These are phyloP conservation scores for Boletus smithii DNA, from an alignment of 1,284 basidiomycete species.

Conservation along the genomic window DNA sequence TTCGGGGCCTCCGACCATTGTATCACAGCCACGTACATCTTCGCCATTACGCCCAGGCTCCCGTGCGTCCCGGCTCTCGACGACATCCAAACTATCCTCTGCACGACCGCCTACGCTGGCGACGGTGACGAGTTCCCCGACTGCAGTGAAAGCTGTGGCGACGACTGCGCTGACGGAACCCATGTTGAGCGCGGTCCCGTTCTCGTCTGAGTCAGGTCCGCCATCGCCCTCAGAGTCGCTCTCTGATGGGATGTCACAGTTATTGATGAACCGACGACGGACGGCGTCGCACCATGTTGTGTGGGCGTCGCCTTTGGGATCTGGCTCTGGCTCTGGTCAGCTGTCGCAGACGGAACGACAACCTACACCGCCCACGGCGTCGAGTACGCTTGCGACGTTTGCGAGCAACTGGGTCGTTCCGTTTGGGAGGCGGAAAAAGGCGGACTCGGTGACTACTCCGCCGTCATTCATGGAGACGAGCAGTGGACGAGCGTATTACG, in stretches of 20 bases:
- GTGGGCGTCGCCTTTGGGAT: constrained; percentile 45
- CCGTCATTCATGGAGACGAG: constrained; percentile 7
- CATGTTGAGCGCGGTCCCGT: constrained; percentile 39
- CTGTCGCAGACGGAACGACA: constrained; percentile 1
- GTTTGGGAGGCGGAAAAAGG: constrained; percentile 54
- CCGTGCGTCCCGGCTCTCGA: constrained; percentile 61
- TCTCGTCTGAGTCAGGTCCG: constrained; percentile 44
- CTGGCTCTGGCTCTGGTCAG: constrained; percentile 14
- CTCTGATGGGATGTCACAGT: constrained; percentile 52
- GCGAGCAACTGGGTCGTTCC: constrained; percentile 65
- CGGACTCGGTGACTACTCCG: constrained; percentile 19
- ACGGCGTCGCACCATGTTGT: constrained; percentile 57
- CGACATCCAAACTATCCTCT: constrained; percentile 60
- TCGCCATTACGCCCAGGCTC: constrained; percentile 66
- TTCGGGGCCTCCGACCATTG: constrained; percentile 28
- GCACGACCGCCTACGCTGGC: constrained; percentile 56
- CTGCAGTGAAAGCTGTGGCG: constrained; percentile 54
- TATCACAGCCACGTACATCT: constrained; percentile 34
- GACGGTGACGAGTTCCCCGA: constrained; percentile 39
- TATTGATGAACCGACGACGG: constrained; percentile 45
- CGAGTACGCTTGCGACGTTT: constrained; percentile 56
- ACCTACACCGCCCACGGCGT: constrained; percentile 20
- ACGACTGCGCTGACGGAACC: constrained; percentile 67
- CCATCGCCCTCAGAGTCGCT: constrained; percentile 58
- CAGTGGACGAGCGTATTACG: constrained; percentile 13